Base-by-base conservation (phyloP, 345 rosid genomes). In the Erodium maritimum region DNA sequence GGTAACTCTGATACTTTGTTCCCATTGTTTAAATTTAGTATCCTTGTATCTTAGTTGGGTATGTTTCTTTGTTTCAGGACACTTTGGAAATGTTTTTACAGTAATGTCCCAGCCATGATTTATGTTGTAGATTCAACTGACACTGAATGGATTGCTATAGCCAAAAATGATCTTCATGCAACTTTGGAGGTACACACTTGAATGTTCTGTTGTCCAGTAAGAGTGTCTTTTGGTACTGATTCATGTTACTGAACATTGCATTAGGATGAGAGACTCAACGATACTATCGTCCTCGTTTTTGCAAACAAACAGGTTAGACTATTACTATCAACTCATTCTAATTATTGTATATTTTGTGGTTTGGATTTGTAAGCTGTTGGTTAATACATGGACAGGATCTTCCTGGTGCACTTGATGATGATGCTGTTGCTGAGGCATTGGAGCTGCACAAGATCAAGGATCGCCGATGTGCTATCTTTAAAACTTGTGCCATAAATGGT, bases 41-140 rank as follows among this genome's bases (percentile, higher is more conserved):
- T n/a, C n/a, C n/a, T n/a, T n/a, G 17, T 16, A 42, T 10, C 48
- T 42, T n/a, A 42, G 12, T 10, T 14, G 16, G 17, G 12, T 14
- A 14, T 42, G 48, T 42, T 10, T 42, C 12, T 42, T 21, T 10
- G 17, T 42, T 21, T 21, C 82, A 83, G 89, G 75, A 86, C 89
- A 57, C 78, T 80, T 61, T 83, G 89, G 89, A 73, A 86, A 68
- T 83, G 86, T 64, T 83, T 80, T 75, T 83, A 78, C 57, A 84
- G 82, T 4, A 80, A 73, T 55, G 68, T 72, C 8, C 77, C 68
- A 57, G 77, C 70, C 34, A 48, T 73, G 18, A 76, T 81, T 48
- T 81, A 81, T 62, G 86, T 81, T 53, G 81, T 81, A 48, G 86
- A 81, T 63, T 81, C 86, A 12, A 78, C 83, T 54, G 86, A 81